phyloP scores from a whole-genome alignment of 176 grass and related monocot genomes.

The Aegilops longissima region DNA sequence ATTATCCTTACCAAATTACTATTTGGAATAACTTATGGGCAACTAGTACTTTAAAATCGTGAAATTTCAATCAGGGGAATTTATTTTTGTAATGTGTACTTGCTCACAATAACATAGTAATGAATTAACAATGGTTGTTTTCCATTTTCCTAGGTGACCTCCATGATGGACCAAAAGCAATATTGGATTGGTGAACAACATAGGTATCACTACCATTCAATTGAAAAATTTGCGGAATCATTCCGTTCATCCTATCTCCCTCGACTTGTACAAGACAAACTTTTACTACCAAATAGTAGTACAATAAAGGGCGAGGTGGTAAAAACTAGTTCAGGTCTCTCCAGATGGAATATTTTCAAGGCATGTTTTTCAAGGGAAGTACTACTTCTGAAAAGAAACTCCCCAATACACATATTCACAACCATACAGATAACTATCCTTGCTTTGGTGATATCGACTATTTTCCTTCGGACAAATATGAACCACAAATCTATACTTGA shows the following conservation, averaged over 20 bases:
- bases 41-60: not conserved
- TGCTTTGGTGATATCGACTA: conserved; percentile 64
- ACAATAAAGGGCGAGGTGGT: not conserved
- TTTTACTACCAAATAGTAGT: conserved; percentile 18
- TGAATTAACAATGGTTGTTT: not conserved
- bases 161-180: conserved; percentile 70
- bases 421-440: conserved; percentile 58
- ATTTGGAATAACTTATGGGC: not conserved
- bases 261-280: conserved; percentile 13
- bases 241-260: conserved; percentile 40
- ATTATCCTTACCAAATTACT: not conserved
- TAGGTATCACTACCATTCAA: conserved; percentile 53
- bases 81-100: not conserved
- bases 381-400: conserved; percentile 65
- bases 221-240: conserved; percentile 45
- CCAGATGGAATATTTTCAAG: conserved; percentile 63
- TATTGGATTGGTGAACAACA: conserved; percentile 55
- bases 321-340: conserved; percentile 33
- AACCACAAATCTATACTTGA: conserved; percentile 49
- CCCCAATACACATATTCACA: conserved; percentile 68
- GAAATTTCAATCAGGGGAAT: not conserved
- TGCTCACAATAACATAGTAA: not conserved
- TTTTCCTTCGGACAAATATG: conserved; percentile 66
- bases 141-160: conserved; percentile 51
- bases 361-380: conserved; percentile 77